Base-by-base conservation (phyloP, 23 red algal species). In the Porphyridium purpureum region DNA sequence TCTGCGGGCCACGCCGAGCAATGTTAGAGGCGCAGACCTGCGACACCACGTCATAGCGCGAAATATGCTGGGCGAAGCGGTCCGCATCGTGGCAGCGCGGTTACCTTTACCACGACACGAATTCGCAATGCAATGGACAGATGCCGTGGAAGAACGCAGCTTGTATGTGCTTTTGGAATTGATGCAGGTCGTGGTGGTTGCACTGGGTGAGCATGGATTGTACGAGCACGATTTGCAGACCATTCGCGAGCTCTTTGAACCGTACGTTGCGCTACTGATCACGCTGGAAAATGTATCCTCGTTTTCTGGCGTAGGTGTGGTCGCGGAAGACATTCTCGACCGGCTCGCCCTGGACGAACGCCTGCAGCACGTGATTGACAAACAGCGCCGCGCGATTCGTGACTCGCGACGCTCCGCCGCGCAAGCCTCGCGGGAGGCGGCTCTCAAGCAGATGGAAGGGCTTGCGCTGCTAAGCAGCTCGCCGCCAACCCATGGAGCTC, bases 251-350 rank as follows among this genome's bases (percentile, higher is more conserved):
- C 15, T 29, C 15, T 52, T 31, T 0, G 47, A 54, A n/a, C 47
- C 15, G 31, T 26, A 54, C 7, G 24, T 68, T 30, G 26, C 28
- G 15, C 58, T 58, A 5, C 47, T 83, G 29, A 55, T 61, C 26
- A 57, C 69, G 14, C 52, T 83, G 8, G 78, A 83, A 59, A 68
- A 59, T 49, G 64, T 63, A 20, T 60, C 70, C 21, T 83, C 78
- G 24, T 55, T 34, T 8, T 68, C 61, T 48, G 64, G 65, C 8
- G 60, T 73, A 35, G 78, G 78, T 4, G 50, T 66, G 22, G 8
- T 47, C 11, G 62, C 67, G 7, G 78, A 83, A 40, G 78, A 83
- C 32, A 47, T 83, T 15, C 26, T 83, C 3, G 67, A 83, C 36
- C 54, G 36, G 41, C 49, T 83, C 2, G 48, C 51, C 44, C 49